phyloP scores from a whole-genome alignment of 257 asterid genomes.

The Solanum neorickii region DNA sequence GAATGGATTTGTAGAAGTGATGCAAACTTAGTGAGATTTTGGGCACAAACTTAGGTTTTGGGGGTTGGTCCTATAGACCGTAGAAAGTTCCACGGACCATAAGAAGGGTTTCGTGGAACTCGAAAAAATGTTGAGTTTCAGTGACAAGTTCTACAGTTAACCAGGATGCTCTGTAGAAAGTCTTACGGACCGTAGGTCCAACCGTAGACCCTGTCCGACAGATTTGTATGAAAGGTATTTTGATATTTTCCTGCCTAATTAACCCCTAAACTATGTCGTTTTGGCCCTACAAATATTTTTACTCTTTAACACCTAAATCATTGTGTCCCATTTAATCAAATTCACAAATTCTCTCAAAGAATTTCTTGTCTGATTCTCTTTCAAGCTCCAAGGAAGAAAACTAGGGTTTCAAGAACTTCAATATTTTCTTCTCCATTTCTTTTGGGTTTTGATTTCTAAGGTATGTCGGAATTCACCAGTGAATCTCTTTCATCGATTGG shows the following conservation, averaged over 20 bases:
- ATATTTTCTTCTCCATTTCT: background rate
- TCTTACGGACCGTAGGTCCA: background rate
- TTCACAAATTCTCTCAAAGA: no score
- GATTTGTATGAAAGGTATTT: background rate
- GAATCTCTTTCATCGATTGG: background rate
- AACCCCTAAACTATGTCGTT: background rate
- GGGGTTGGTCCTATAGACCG: background rate
- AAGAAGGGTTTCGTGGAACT: background rate
- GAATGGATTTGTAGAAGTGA: background rate
- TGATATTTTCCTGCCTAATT: background rate
- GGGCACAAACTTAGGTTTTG: background rate
- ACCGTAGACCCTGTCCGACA: background rate
- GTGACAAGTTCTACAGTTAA: no score
- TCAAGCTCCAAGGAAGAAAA: no score
- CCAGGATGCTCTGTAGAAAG: background rate
- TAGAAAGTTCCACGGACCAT: background rate
- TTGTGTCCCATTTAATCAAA: background rate
- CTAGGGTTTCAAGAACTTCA: no score
- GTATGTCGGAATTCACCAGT: background rate
- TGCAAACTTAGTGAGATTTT: background rate
- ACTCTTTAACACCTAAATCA: background rate
- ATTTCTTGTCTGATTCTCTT: background rate
- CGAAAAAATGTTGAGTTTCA: background rate
- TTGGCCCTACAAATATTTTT: background rate
- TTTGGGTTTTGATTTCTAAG: background rate